Evolutionary conservation across 2,329 filamentous ascomycete species (phyloP), one percentile per base, ranked within the genome.

Genomic region (Penicillium sp.): DNA sequence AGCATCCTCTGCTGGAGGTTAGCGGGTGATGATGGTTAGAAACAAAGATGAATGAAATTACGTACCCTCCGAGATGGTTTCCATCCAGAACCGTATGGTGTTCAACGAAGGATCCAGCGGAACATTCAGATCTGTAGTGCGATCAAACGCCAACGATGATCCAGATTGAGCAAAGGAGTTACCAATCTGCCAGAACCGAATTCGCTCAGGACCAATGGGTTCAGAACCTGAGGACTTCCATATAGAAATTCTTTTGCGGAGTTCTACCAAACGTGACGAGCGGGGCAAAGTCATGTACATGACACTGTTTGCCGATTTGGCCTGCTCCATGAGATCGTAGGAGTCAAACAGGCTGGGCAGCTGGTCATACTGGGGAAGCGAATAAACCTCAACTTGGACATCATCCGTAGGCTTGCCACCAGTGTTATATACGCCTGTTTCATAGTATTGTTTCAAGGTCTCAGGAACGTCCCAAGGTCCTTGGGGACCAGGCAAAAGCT

Each of bases 401-500:
- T 66, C 63, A 22, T 59, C 55, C 22, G 37, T 47, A 11, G 56
- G 47, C 31, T 57, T 62, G 9, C 46, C 58, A 10, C 54, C 48
- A 2, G 58, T 47, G 28, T 56, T 59, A 55, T 65, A 64, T 5
- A 56, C 55, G 2, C 71, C 69, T 4, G 60, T 69, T 35, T 73
- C 67, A 31, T 76, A 73, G 53, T 74, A 81, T 60, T 70, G 63
- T 46, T 72, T 71, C 40, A 75, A 50, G 33, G 75, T 73, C 3
- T 73, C 62, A 0, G 79, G 70, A 5, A 78, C 72, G 12, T 78
- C 65, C 80, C 81, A 84, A 55, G 76, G 77, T 40, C 77, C 78
- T 59, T 76, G 68, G 10, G 70, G 69, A 6, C 76, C 75, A 19
- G 76, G 70, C 14, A 78, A 63, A 37, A 75, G 73, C 4, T 77